Percentiles rank a stretch among this genome's conserved stretches.
Conservation (phyloP, 257 asterid genomes). For the Solanum ossicruentum region DNA sequence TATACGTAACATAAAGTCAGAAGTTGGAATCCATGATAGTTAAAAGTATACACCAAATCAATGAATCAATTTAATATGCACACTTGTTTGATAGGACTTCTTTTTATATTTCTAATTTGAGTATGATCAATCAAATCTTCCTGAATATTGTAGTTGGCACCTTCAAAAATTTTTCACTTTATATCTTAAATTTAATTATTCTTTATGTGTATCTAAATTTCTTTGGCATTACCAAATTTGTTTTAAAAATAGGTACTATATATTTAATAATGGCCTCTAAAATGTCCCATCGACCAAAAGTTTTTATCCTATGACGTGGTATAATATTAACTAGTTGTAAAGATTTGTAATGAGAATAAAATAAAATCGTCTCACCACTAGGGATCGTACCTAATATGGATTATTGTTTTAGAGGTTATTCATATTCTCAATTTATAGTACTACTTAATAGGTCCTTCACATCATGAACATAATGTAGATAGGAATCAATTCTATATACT, state of each 20-base stretch:
- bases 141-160: neutral
- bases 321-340: neutral
- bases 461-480: neutral
- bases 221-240: neutral
- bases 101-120: neutral
- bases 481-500: neutral
- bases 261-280: neutral
- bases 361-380: neutral
- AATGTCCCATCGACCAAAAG: neutral
- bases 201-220: neutral
- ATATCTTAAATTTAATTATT: neutral
- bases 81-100: neutral
- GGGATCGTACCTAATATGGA: neutral
- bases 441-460: neutral
- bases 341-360: neutral
- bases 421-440: neutral
- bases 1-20: too few relatives aligned
- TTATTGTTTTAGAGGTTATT: neutral
- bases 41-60: neutral
- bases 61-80: neutral
- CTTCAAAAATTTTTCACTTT: neutral
- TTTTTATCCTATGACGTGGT: neutral
- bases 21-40: too few relatives aligned
- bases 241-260: neutral
- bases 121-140: neutral